Evolutionary conservation across 768 basidiomycete species (phyloP).

Genomic region (Gelatoporia subvermispora): DNA sequence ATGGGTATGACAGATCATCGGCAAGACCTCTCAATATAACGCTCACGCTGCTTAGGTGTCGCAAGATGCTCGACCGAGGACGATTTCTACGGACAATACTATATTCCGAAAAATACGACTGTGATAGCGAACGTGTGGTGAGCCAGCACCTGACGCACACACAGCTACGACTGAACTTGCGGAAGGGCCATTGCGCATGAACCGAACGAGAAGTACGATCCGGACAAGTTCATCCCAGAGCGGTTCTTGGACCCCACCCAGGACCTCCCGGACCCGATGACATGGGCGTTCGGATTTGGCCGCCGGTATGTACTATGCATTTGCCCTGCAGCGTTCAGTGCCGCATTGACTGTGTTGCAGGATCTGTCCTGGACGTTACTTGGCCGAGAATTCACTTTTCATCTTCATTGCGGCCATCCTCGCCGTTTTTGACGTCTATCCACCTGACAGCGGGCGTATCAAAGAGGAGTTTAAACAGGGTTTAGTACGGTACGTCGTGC

Average conservation of each 20-base stretch:
- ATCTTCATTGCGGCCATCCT: constrained; percentile 10
- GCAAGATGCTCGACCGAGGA: constrained; percentile 15
- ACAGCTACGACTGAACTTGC: constrained; percentile 8
- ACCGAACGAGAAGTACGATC: constrained; percentile 7
- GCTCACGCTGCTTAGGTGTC: constrained; percentile 5
- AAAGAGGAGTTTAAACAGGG: constrained; percentile 1
- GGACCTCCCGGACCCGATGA: constrained; percentile 1
- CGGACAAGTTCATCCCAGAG: constrained; percentile 14
- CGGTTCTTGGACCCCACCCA: constrained; percentile 10
- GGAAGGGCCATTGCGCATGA: constrained; percentile 11
- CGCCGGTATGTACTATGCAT: constrained; percentile 1
- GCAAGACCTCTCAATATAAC: no score
- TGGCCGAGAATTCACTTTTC: constrained; percentile 13
- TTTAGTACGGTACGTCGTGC: constrained; percentile 7
- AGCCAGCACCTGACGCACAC: constrained; percentile 1
- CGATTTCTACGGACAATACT: constrained; percentile 16
- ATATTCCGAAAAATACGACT: constrained; percentile 20
- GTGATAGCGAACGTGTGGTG: constrained; percentile 23
- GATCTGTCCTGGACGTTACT: constrained; percentile 10
- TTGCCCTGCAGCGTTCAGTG: not conserved
- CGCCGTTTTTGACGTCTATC: constrained; percentile 11
- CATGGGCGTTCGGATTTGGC: constrained; percentile 12
- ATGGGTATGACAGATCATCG: constrained; percentile 16
- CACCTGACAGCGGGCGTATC: not conserved
- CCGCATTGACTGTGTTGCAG: not conserved